Evolutionary conservation across 305 asterid genomes (phyloP).

Genomic region (Fraxinus velutina): DNA sequence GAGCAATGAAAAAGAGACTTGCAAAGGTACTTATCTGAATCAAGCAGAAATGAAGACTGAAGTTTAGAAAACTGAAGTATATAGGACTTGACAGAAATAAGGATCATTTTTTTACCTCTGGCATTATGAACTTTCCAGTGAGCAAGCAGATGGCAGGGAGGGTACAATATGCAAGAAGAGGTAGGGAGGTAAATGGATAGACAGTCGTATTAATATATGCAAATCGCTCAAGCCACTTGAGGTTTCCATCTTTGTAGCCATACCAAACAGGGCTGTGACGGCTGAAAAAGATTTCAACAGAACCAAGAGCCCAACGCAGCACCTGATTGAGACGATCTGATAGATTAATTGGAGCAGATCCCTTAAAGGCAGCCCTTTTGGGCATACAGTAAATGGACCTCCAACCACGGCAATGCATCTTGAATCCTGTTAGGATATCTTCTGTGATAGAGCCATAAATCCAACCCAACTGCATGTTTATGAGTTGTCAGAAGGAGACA

Average conservation of each 20-base stretch:
- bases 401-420: slow-evolving; percentile 99
- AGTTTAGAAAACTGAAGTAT: background rate
- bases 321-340: slow-evolving; percentile 98
- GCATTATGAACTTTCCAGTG: slow-evolving; percentile 91
- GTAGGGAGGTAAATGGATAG: slow-evolving; percentile 86
- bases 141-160: slow-evolving; percentile 92
- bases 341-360: slow-evolving; percentile 33
- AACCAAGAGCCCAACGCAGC: slow-evolving; percentile 91
- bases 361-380: slow-evolving; percentile 56
- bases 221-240: slow-evolving; percentile 85
- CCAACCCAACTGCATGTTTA: slow-evolving; percentile 80
- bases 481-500: slow-evolving; percentile 17
- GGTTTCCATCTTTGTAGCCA: slow-evolving; percentile 77
- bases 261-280: slow-evolving; percentile 82
- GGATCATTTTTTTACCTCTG: slow-evolving; percentile 51
- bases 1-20: slow-evolving; percentile 77
- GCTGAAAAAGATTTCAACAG: slow-evolving; percentile 93
- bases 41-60: slow-evolving; percentile 13
- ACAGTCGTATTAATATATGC: slow-evolving; percentile 79
- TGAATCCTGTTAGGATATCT: slow-evolving; percentile 91
- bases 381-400: slow-evolving; percentile 95
- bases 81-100: background rate
- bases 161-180: slow-evolving; percentile 87
- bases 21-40: slow-evolving; percentile 81
- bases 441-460: slow-evolving; percentile 94